Conservation (phyloP, 352 stramenopile species). For the Phytophthora rubi region DNA sequence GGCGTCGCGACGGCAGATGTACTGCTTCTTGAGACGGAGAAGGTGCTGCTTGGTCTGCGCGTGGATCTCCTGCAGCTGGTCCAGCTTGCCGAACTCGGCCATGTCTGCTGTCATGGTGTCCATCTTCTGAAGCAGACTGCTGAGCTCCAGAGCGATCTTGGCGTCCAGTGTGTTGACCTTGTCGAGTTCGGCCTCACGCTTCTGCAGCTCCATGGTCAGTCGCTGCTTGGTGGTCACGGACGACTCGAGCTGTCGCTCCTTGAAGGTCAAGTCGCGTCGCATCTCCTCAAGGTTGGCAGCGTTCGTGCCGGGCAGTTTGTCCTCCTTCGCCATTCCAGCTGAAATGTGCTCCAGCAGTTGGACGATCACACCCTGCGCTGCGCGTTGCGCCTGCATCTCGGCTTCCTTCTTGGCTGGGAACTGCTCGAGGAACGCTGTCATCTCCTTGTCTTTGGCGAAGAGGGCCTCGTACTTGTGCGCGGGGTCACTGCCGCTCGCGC, state of each 20-base stretch:
- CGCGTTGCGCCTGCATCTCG: slow-evolving; percentile 57
- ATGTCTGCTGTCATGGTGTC: slow-evolving; percentile 89
- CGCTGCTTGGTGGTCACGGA: slow-evolving; percentile 89
- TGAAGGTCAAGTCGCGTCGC: slow-evolving; percentile 89
- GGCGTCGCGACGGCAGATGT: slow-evolving; percentile 82
- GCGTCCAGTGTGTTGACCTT: slow-evolving; percentile 92
- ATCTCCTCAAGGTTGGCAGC: slow-evolving; percentile 86
- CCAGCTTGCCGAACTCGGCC: slow-evolving; percentile 88
- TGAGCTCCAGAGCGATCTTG: slow-evolving; percentile 88
- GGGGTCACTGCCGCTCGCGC: slow-evolving; percentile 70
- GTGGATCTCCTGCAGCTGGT: slow-evolving; percentile 84
- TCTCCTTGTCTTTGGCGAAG: slow-evolving; percentile 91
- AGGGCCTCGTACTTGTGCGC: slow-evolving; percentile 89
- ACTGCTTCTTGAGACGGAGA: slow-evolving; percentile 79
- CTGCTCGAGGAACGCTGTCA: slow-evolving; percentile 89
- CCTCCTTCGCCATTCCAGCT: slow-evolving; percentile 61
- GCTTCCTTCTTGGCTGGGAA: slow-evolving; percentile 81
- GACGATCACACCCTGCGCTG: slow-evolving; percentile 84
- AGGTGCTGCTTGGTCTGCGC: slow-evolving; percentile 81
- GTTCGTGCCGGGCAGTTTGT: slow-evolving; percentile 75
- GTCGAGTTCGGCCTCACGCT: slow-evolving; percentile 88
- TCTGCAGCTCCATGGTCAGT: slow-evolving; percentile 85
- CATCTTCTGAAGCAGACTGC: slow-evolving; percentile 87
- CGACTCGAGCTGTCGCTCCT: slow-evolving; percentile 93
- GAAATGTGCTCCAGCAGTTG: slow-evolving; percentile 93